Percentiles rank a stretch among this genome's conserved stretches.
Evolutionary conservation across 352 stramenopile species (phyloP).

Genomic region (Plasmopara halstedii): DNA sequence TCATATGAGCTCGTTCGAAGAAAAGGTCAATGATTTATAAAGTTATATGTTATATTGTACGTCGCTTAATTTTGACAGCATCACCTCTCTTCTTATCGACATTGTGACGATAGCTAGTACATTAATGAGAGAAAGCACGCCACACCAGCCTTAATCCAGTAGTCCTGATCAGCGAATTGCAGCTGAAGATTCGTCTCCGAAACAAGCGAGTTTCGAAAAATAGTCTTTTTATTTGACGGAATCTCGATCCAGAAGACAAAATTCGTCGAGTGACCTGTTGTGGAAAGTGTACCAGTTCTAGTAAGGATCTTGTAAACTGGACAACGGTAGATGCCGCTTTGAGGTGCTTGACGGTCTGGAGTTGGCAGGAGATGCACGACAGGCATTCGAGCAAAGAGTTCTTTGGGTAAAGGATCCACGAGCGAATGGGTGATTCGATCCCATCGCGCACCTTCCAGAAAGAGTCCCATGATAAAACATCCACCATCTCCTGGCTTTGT

Average conservation of each 20-base stretch:
- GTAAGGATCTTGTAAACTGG: constrained; percentile 95
- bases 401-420: constrained; percentile 84
- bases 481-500: constrained; percentile 57
- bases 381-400: constrained; percentile 90
- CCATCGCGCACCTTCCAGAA: constrained; percentile 89
- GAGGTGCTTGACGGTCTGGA: constrained; percentile 67
- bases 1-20: constrained; percentile 48
- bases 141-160: constrained; percentile 95
- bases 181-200: constrained; percentile 90
- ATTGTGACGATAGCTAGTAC: constrained; percentile 45
- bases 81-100: neutral
- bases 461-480: constrained; percentile 88
- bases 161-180: constrained; percentile 88
- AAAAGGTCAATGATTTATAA: too few relatives aligned
- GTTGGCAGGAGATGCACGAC: constrained; percentile 83
- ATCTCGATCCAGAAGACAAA: constrained; percentile 98
- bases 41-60: constrained; percentile 27
- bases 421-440: constrained; percentile 67
- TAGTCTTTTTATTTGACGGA: constrained; percentile 67
- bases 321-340: constrained; percentile 87
- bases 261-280: constrained; percentile 95
- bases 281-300: constrained; percentile 89
- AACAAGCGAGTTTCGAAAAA: constrained; percentile 86
- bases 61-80: constrained; percentile 7
- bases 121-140: constrained; percentile 90